phyloP scores from a whole-genome alignment of 331 rosid species.

The Phaseolus coccineus region DNA sequence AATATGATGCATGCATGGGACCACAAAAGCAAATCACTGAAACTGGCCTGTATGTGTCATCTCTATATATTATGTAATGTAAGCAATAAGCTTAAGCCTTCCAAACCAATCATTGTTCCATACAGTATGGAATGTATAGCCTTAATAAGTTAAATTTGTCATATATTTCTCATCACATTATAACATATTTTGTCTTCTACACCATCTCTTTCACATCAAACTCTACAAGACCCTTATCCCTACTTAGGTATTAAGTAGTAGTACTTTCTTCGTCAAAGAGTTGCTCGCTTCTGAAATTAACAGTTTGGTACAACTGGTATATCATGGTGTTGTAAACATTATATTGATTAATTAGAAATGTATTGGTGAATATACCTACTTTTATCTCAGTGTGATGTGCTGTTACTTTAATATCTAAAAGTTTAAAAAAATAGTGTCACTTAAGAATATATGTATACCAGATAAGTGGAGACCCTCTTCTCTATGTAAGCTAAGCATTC shows the following conservation, averaged over 20 bases:
- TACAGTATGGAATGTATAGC: background rate
- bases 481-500: too few relatives aligned
- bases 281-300: too few relatives aligned
- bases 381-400: too few relatives aligned
- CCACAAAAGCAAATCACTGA: constrained; percentile 24
- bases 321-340: background rate
- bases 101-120: constrained; percentile 43
- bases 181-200: background rate
- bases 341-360: background rate
- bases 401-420: too few relatives aligned
- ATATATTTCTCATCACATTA: constrained; percentile 13
- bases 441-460: too few relatives aligned
- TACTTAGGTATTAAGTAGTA: background rate
- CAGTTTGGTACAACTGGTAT: too few relatives aligned
- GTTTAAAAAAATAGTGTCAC: too few relatives aligned
- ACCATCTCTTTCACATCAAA: background rate
- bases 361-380: too few relatives aligned
- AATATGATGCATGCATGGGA: constrained; percentile 18
- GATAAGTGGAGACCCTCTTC: too few relatives aligned
- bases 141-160: constrained; percentile 17
- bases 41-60: background rate
- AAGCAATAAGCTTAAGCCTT: constrained; percentile 22
- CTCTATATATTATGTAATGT: background rate
- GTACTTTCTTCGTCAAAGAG: background rate
- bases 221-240: background rate